These are phyloP conservation scores for Erigeron canadensis DNA, from an alignment of 129 eudicot species.

Conservation along the genomic window DNA sequence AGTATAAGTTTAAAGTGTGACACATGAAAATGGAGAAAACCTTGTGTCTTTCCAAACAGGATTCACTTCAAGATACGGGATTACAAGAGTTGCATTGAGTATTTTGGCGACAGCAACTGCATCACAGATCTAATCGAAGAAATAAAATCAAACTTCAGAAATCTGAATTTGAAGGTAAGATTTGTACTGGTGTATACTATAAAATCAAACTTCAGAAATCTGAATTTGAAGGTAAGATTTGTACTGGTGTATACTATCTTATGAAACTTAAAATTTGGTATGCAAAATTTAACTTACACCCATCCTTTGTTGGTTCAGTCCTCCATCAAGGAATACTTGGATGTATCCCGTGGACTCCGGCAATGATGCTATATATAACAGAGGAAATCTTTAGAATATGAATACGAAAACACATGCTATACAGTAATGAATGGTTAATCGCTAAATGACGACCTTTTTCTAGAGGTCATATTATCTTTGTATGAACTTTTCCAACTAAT, in stretches of 20 bases:
- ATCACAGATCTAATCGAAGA: conserved; percentile 75
- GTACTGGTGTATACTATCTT: neutral
- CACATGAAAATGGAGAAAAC: too few species aligned
- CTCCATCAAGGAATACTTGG: conserved; percentile 98
- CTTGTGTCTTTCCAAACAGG: conserved; percentile 98
- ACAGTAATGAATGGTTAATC: neutral
- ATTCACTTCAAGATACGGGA: conserved; percentile 90
- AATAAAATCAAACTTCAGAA: neutral
- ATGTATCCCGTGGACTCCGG: conserved; percentile 81
- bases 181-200: neutral
- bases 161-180: neutral
- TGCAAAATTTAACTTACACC: conserved; percentile 56
- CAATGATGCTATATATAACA: conserved; percentile 39
- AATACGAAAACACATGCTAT: neutral
- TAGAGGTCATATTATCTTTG: too few species aligned
- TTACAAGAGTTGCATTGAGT: conserved; percentile 89
- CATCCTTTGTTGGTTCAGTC: conserved; percentile 97
- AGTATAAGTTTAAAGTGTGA: too few species aligned
- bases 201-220: too few species aligned
- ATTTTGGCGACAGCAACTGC: conserved; percentile 96
- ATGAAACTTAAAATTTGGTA: neutral
- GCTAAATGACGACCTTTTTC: too few species aligned
- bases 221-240: neutral
- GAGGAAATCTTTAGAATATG: conserved; percentile 19
- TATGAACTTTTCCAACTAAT: too few species aligned